A percentile compares a stretch with the other conserved stretches of the same genome.
Conservation (phyloP, 352 stramenopile genomes). For the Plasmopara halstedii region DNA sequence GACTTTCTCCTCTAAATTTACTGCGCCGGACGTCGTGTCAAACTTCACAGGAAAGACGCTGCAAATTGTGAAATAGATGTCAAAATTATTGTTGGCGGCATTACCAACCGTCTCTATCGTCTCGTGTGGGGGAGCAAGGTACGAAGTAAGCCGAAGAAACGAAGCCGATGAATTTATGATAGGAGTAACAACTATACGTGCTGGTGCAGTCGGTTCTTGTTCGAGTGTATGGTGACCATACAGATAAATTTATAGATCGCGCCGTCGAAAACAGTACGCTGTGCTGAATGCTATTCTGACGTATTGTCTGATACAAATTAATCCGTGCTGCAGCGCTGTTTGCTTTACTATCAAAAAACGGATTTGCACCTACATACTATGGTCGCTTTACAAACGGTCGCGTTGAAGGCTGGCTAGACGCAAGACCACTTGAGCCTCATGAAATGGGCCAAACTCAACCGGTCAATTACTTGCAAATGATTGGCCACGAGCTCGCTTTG, state of each 20-base stretch:
- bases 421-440: constrained; percentile 71
- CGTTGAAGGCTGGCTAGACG: constrained; percentile 87
- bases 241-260: constrained; percentile 90
- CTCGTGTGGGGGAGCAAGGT: constrained; percentile 61
- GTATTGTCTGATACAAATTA: neutral
- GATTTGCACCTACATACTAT: constrained; percentile 85
- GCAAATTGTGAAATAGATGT: constrained; percentile 57
- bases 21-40: neutral
- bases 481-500: constrained; percentile 77
- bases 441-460: constrained; percentile 79
- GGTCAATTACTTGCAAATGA: constrained; percentile 78
- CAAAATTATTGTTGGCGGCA: constrained; percentile 86
- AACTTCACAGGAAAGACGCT: constrained; percentile 34
- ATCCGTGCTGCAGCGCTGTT: constrained; percentile 58
- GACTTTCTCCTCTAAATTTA: neutral
- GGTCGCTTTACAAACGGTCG: constrained; percentile 89
- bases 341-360: constrained; percentile 68
- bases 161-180: too few species aligned
- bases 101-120: constrained; percentile 91
- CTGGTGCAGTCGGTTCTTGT: constrained; percentile 70
- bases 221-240: constrained; percentile 89
- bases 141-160: neutral
- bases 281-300: neutral
- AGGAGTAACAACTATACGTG: neutral
- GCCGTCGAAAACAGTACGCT: constrained; percentile 85